phyloP scores from a whole-genome alignment of 2,329 filamentous ascomycete genomes.

The Colletotrichum horii region DNA sequence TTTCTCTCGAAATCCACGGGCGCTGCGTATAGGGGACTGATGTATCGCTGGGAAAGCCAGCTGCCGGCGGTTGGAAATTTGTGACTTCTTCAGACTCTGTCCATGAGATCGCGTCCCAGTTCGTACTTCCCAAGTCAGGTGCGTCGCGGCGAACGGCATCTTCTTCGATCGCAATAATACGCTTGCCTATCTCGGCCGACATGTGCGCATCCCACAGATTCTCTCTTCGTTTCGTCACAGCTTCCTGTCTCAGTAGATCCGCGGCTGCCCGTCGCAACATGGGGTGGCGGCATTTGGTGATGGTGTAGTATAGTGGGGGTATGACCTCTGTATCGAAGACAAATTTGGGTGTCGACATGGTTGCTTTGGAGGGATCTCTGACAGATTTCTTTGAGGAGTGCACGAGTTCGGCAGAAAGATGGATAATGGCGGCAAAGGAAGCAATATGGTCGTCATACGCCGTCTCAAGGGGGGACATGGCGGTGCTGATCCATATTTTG shows the following conservation, averaged over 20 bases:
- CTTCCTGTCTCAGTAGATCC: slow-evolving; percentile 34
- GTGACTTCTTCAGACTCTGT: neutral
- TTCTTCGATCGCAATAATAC: slow-evolving; percentile 43
- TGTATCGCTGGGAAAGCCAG: neutral
- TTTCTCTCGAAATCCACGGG: neutral
- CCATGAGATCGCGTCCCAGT: neutral
- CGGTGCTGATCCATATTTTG: slow-evolving; percentile 36
- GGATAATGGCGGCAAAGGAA: slow-evolving; percentile 42
- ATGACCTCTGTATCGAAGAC: slow-evolving; percentile 48
- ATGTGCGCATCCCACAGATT: slow-evolving; percentile 42
- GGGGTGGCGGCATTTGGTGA: slow-evolving; percentile 45
- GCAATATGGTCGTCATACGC: slow-evolving; percentile 38
- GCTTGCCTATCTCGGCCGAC: slow-evolving; percentile 35
- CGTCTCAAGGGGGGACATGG: slow-evolving; percentile 34
- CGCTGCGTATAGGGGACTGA: neutral
- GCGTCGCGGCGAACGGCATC: neutral
- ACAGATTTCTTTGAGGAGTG: neutral
- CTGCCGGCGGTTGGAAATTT: neutral
- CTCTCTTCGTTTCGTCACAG: slow-evolving; percentile 38
- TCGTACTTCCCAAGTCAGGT: neutral
- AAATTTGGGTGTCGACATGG: slow-evolving; percentile 29
- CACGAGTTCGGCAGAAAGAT: slow-evolving; percentile 27
- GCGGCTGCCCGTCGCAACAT: slow-evolving; percentile 43
- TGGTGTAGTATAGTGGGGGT: slow-evolving; percentile 46
- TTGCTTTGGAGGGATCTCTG: slow-evolving; percentile 18